Evolutionary conservation across 1,284 basidiomycete genomes (phyloP).

Genomic region (Sporisorium reilianum): DNA sequence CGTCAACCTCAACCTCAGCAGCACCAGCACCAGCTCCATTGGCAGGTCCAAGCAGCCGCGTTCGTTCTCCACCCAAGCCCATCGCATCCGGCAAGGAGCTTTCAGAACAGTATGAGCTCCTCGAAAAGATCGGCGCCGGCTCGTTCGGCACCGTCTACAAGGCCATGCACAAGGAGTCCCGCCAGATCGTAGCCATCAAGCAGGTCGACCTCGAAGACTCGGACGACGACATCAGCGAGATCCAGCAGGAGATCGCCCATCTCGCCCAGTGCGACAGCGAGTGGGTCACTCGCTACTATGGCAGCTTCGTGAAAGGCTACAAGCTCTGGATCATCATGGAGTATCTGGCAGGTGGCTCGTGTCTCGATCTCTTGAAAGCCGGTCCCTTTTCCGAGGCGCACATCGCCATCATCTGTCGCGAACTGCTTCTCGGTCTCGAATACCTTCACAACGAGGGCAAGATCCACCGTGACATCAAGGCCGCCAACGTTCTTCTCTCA

Average conservation of each 20-base stretch:
- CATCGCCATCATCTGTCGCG: constrained; percentile 92
- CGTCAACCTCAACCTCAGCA: constrained; percentile 3
- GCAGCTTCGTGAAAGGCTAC: constrained; percentile 94
- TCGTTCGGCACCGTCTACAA: constrained; percentile 98
- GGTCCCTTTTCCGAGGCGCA: constrained; percentile 90
- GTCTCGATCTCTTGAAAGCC: constrained; percentile 91
- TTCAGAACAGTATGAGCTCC: constrained; percentile 80
- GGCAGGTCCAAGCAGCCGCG: constrained; percentile 41
- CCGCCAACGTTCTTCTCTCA: constrained; percentile 92
- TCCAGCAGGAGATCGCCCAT: constrained; percentile 96
- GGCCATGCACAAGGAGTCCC: constrained; percentile 87
- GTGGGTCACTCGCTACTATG: constrained; percentile 95
- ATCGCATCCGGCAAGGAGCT: constrained; percentile 57
- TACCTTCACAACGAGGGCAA: constrained; percentile 95
- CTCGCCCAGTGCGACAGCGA: constrained; percentile 95
- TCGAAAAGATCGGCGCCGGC: constrained; percentile 96
- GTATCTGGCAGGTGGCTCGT: constrained; percentile 97
- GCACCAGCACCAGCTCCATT: not conserved
- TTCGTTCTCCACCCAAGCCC: constrained; percentile 36
- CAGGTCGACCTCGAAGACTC: constrained; percentile 79
- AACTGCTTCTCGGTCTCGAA: constrained; percentile 90
- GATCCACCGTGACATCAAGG: constrained; percentile 98
- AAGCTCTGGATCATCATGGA: constrained; percentile 99
- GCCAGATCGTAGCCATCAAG: constrained; percentile 95
- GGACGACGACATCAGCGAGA: constrained; percentile 71